Conservation (phyloP, 2,329 filamentous ascomycete genomes). For the Penicillium brasilianum region DNA sequence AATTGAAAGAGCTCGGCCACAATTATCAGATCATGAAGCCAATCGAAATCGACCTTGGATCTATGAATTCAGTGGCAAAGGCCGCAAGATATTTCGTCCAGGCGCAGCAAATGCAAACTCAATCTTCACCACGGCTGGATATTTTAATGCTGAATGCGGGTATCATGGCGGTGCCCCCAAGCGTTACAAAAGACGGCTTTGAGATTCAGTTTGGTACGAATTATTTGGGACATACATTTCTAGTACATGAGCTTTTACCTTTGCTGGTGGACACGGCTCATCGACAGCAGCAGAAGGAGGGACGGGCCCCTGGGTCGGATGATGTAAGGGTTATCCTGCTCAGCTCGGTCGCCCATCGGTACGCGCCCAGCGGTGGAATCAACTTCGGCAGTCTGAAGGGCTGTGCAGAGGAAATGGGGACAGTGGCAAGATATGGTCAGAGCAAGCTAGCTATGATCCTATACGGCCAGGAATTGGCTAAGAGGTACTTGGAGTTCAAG, state of each 20-base stretch:
- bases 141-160: constrained; percentile 56
- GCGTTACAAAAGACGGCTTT: constrained; percentile 53
- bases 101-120: too few relatives aligned
- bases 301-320: too few relatives aligned
- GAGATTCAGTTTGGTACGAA: constrained; percentile 59
- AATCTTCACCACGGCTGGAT: constrained; percentile 43
- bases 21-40: too few relatives aligned
- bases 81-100: too few relatives aligned
- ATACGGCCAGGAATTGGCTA: constrained; percentile 30
- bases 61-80: too few relatives aligned
- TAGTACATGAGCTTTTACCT: constrained; percentile 54
- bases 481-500: too few relatives aligned
- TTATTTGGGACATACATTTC: constrained; percentile 57
- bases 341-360: constrained; percentile 11
- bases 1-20: too few relatives aligned
- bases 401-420: constrained; percentile 15
- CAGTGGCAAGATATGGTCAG: constrained; percentile 52
- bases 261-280: constrained; percentile 48
- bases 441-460: constrained; percentile 59
- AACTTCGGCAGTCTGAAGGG: too few relatives aligned
- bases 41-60: too few relatives aligned
- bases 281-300: too few relatives aligned
- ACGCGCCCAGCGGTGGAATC: constrained; percentile 37
- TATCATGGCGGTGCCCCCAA: constrained; percentile 43
- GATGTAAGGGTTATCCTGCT: too few relatives aligned